Base-by-base conservation (phyloP, 257 asterid genomes). In the Leptodermis oblonga region DNA sequence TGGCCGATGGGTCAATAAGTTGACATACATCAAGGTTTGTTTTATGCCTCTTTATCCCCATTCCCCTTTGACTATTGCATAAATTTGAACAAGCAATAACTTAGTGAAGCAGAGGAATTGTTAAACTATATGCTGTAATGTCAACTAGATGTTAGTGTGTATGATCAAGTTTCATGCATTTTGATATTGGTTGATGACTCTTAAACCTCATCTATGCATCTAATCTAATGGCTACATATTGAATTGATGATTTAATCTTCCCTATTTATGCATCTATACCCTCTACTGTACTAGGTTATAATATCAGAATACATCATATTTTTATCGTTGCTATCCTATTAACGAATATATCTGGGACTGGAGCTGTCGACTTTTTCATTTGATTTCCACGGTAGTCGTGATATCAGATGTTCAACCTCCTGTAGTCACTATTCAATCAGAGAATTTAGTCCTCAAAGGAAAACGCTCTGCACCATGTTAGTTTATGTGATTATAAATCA, bases 331-430 rank as follows among this genome's bases (percentile, higher is more conserved):
- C 90, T 26, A 71, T 88, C 30, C 15, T 86, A 20, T 59, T 88
- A 42, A 83, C 88, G 67, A 86, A 86, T 45, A 66, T 86, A 77
- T 81, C 95, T 2, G 98, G 97, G 75, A 97, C 95, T 63, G 76
- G 80, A 60, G 97, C 79, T 22, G 85, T 86, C 64, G 30, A 63
- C 58, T 52, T 3, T 18, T 15, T 25, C 51, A 68, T 41, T 64
- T 34, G 52, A 52, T 34, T 77, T 72, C 13, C 93, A 92, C 97
- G 98, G 92, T 87, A 69, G 92, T 92, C 0, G 96, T 92, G 59
- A 86, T 90, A 78, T 85, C 98, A 22, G 90, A 92, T 80, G 88
- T 86, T 26, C 86, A 88, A 34, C 75, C 86, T 74, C n/a, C n/a
- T n/a, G n/a, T n/a, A n/a, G n/a, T n/a, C n/a, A n/a, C n/a, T n/a